A percentile compares a stretch with the other conserved stretches of the same genome.
Evolutionary conservation across 768 basidiomycete species (phyloP).

Genomic region (Leccinum boreale): DNA sequence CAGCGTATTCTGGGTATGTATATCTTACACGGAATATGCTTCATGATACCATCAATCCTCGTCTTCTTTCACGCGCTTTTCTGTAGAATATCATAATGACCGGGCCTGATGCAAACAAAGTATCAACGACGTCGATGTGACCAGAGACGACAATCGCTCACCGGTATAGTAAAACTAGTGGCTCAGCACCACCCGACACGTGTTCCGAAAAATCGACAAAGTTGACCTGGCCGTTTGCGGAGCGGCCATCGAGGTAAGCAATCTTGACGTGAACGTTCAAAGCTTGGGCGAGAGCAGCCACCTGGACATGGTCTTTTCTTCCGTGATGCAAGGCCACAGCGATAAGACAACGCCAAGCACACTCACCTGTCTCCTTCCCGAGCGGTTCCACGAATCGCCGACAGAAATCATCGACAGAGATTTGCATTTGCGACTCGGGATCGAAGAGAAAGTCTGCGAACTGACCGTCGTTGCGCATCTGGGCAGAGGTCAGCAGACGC

Average conservation of each 20-base stretch:
- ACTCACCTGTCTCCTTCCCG: constrained; percentile 71
- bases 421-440: constrained; percentile 60
- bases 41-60: background rate
- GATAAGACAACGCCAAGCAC: background rate
- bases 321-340: background rate
- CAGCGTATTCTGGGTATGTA: constrained; percentile 3
- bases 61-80: constrained; percentile 8
- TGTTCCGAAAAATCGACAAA: constrained; percentile 64
- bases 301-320: constrained; percentile 71
- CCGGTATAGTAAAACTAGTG: constrained; percentile 75
- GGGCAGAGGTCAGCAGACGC: constrained; percentile 78
- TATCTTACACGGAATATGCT: constrained; percentile 12
- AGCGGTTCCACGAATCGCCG: constrained; percentile 71
- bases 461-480: constrained; percentile 57
- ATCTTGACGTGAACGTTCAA: constrained; percentile 66
- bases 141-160: constrained; percentile 30
- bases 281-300: constrained; percentile 70
- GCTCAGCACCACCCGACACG: constrained; percentile 40
- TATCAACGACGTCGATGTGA: background rate
- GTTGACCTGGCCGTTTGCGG: constrained; percentile 48
- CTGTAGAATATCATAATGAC: constrained; percentile 76
- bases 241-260: constrained; percentile 77
- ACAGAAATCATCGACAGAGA: constrained; percentile 67
- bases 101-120: constrained; percentile 51
- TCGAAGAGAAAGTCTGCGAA: constrained; percentile 75